Evolutionary conservation across 805 yeast species (phyloP), one percentile per base, ranked within the genome.

Genomic region (Spathaspora girioi): DNA sequence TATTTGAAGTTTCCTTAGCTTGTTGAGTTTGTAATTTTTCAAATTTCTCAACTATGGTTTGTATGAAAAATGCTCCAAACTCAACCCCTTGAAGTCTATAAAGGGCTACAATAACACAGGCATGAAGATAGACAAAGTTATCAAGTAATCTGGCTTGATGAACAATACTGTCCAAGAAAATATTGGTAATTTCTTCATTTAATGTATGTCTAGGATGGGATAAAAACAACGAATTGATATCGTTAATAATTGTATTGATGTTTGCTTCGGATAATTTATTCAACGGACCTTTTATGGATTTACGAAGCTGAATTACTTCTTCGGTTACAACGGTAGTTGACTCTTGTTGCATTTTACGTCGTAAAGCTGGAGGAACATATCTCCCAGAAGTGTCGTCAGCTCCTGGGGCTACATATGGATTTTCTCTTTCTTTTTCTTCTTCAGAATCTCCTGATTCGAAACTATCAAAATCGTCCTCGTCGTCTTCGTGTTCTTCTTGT

Each of bases 221-320:
- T 55, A 76, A 68, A 60, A 82, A 94, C 1, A 89, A 68, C 0
- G 73, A 75, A 58, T 83, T 84, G 48, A 94, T 70, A 23, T 89
- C 89, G 52, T 80, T 78, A 18, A 87, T 82, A 48, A 92, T 89
- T 1, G 84, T 72, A 11, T 80, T 73, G 27, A 92, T 74, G 55
- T 92, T 94, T 0, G 96, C 83, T 59, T 93, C 98, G 0, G 97
- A 87, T n/a, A 94, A 76, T 66, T 84, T 86, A 66, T 94, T 94
- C 60, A 94, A 73, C 1, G 90, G 83, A 52, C 97, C 92, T 60
- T 91, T 94, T 46, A 92, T 78, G 5, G 82, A 70, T 58, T 83
- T 81, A 49, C 79, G 78, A 38, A 92, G 69, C 38, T 75, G 79
- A 2, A 71, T 47, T 7, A 74, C 63, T 50, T 78, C 82, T 15